phyloP scores from a whole-genome alignment of 495 filamentous ascomycete genomes.

The Xanthoparmelia taractica region DNA sequence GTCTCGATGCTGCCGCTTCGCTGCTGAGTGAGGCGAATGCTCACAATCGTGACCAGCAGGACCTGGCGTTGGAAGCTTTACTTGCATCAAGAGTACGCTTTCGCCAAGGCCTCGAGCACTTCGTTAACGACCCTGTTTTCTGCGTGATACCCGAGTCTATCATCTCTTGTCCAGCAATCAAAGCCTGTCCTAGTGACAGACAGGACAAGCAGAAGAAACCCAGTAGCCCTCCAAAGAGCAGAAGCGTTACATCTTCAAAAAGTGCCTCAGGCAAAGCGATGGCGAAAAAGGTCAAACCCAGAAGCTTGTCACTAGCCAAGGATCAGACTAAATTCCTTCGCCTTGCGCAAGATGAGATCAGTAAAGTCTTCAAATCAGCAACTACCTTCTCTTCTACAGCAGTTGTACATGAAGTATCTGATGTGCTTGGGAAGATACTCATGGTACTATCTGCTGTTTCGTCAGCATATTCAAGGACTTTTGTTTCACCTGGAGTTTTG shows the following conservation, averaged over 20 bases:
- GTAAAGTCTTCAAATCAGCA: constrained; percentile 49
- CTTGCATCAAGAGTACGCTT: constrained; percentile 52
- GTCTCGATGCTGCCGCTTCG: constrained; percentile 38
- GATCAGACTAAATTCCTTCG: constrained; percentile 34
- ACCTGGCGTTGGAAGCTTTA: constrained; percentile 43
- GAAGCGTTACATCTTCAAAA: constrained; percentile 1
- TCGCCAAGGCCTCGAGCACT: constrained; percentile 53
- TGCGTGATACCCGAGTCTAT: constrained; percentile 88
- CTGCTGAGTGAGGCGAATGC: constrained; percentile 43
- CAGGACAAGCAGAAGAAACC: neutral
- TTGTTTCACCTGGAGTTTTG: constrained; percentile 50
- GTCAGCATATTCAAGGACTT: constrained; percentile 35
- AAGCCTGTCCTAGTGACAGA: neutral
- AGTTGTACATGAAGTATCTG: constrained; percentile 45
- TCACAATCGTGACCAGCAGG: constrained; percentile 35
- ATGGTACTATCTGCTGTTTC: constrained; percentile 58
- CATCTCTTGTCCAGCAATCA: constrained; percentile 67
- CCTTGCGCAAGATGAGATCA: constrained; percentile 52
- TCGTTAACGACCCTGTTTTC: constrained; percentile 75
- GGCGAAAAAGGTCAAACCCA: constrained; percentile 3
- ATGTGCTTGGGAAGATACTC: constrained; percentile 52
- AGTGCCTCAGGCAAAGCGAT: neutral
- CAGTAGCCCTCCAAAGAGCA: neutral
- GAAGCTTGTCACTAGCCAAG: neutral
- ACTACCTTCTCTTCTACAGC: constrained; percentile 43